phyloP scores from a whole-genome alignment of 2,329 filamentous ascomycete genomes.

The Colletotrichum tropicicola region DNA sequence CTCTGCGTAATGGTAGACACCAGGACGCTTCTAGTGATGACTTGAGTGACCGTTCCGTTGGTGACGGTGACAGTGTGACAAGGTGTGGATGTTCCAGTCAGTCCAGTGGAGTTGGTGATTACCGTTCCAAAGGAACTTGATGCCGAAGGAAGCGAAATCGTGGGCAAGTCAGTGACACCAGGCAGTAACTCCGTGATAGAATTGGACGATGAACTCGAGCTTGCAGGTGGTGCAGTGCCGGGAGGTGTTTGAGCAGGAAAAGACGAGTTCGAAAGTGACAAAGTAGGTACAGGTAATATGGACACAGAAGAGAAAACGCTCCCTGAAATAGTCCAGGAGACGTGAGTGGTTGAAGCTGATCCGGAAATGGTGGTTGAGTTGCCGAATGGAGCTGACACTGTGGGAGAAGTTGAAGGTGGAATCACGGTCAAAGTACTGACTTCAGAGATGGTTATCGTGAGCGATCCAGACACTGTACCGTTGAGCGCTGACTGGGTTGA shows the following conservation, averaged over 20 bases:
- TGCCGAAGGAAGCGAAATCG: not conserved
- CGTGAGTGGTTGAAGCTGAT: not conserved
- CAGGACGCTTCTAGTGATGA: slow-evolving; percentile 20
- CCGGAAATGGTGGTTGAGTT: slow-evolving; percentile 14
- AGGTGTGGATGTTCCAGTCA: not conserved
- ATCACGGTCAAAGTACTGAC: not conserved
- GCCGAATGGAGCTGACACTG: not conserved
- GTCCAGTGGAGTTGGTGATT: not conserved
- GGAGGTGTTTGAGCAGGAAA: not conserved
- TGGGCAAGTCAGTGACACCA: not conserved
- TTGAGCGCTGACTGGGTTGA: not conserved
- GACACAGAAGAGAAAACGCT: slow-evolving; percentile 1
- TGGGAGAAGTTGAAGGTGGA: not conserved
- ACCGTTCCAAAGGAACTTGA: not conserved
- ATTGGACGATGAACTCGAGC: not conserved
- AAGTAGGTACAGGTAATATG: slow-evolving; percentile 14
- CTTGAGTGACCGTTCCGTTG: slow-evolving; percentile 21
- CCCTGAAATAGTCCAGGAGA: slow-evolving; percentile 2
- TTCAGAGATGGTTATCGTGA: not conserved
- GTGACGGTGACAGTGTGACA: slow-evolving; percentile 29
- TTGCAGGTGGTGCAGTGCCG: not conserved
- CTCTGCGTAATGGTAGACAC: slow-evolving; percentile 1
- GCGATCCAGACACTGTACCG: not conserved
- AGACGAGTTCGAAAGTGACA: not conserved
- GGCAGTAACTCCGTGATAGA: not conserved